Evolutionary conservation across 768 basidiomycete species (phyloP), one percentile per base, ranked within the genome.

Genomic region (Amanita polypyramis): DNA sequence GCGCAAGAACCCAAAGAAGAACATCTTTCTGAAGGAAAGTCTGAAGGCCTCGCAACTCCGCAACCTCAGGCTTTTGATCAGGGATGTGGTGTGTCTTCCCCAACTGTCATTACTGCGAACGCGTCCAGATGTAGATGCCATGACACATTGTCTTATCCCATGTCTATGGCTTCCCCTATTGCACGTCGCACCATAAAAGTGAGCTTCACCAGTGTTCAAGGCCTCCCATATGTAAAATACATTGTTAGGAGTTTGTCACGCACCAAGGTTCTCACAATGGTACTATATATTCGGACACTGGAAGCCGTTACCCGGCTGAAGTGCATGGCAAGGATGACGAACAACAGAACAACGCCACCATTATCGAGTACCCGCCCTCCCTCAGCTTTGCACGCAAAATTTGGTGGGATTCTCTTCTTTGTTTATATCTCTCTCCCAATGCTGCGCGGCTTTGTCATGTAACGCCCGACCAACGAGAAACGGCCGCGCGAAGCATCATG

Each of bases 361-460:
- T 62, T 34, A 75, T 80, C n/a, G 59, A 56, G 5, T 58, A 65
- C 39, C 75, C 79, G 52, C 85, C 85, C 5, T 82, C 82, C 7
- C 63, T 84, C 32, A 70, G 74, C 41, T 85, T 84, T 60, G 67
- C 71, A 14, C 81, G 83, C 43, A 79, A 82, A 65, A 79, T 77
- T 19, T 87, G 86, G 86, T 89, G 82, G 80, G 87, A 87, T 57
- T 77, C 74, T 3, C 68, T 88, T 14, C 62, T 85, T 30, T 64
- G 67, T 34, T 57, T 81, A 23, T 86, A 86, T 59, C 49, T 62
- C 25, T 69, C 69, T 14, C 62, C 66, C 6, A 54, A 58, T 49
- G 56, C 62, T n/a, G 53, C 53, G 21, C 63, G 59, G 49, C 60
- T 58, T 38, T 63, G 63, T 49, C 50, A 56, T 25, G 56, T 76